Evolutionary conservation across 345 rosid species (phyloP).

Genomic region (Sapria himalayana): DNA sequence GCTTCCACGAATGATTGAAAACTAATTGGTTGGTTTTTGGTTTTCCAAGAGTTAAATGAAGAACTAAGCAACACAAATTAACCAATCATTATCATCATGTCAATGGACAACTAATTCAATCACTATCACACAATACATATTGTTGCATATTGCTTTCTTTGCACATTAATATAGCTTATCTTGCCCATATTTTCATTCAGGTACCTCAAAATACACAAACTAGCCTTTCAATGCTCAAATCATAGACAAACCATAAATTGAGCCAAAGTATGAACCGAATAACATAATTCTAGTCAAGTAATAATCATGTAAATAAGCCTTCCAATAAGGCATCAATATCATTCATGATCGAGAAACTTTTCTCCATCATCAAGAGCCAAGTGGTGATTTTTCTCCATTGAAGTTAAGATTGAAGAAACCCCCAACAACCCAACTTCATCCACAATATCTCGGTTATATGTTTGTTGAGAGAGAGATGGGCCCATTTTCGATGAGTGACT

Average conservation of each 20-base stretch:
- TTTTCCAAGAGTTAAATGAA: background rate
- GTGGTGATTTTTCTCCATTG: no score
- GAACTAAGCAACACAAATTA: background rate
- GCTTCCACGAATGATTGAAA: background rate
- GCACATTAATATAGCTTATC: background rate
- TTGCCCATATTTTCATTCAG: background rate
- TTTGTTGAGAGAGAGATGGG: no score
- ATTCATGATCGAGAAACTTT: no score
- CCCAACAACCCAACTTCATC: no score
- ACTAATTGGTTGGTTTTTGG: background rate
- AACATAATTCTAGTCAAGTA: no score
- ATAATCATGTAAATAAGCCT: no score
- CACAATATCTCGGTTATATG: no score
- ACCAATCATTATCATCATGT: background rate
- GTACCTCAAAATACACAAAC: background rate
- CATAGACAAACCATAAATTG: background rate
- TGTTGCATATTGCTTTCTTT: background rate
- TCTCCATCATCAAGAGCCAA: no score
- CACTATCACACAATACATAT: background rate
- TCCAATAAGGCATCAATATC: no score
- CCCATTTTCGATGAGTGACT: no score
- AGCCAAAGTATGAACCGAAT: conserved; percentile 1
- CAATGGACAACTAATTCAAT: background rate
- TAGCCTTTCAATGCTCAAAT: background rate
- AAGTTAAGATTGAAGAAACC: no score